Evolutionary conservation across 2,329 filamentous ascomycete genomes (phyloP), one percentile per base, ranked within the genome.

Genomic region (Dothideomycetidae sp.): DNA sequence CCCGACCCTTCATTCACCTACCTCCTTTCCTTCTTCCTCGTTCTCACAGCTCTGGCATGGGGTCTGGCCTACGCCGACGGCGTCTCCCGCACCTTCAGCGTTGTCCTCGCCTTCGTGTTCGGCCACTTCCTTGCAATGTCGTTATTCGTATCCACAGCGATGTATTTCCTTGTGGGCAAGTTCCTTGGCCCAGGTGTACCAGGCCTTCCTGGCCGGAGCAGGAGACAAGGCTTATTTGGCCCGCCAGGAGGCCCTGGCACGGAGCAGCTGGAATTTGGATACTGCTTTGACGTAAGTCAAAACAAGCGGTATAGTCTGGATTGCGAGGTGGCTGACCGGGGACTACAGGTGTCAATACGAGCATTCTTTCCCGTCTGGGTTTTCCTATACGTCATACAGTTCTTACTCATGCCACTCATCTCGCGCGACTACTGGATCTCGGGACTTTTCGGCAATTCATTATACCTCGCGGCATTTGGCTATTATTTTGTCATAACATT

Each of bases 401-500:
- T 78, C 53, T 56, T 80, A 29, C 66, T 78, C 42, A 73, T 79
- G 58, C 75, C 75, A 13, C 55, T 78, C 29, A 60, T 73, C 29
- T 63, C 65, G 2, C 64, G 60, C 33, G 60, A 69, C 42, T 68
- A 68, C 49, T 71, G 67, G 67, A 53, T 70, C 17, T 71, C 67
- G 7, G 59, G 71, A 14, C 68, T 79, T 44, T 62, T 79, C 23
- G 73, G 73, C 17, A 79, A 80, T 50, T 68, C 72, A 1, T 65
- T 79, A 45, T 79, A 79, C 49, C 63, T 79, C n/a, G 61, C 74
- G 26, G 75, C 74, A 0, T 57, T 77, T 36, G 66, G 67, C 17
- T 79, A 79, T 57, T 79, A 79, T 56, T 74, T 71, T 50, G 68
- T 78, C 46, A 75, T 79, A 48, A 76, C 71, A 5, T 80, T 80